A percentile compares a stretch with the other conserved stretches of the same genome.
Conservation (phyloP, 2,329 filamentous ascomycete species). For the Xylariaceae sp. region DNA sequence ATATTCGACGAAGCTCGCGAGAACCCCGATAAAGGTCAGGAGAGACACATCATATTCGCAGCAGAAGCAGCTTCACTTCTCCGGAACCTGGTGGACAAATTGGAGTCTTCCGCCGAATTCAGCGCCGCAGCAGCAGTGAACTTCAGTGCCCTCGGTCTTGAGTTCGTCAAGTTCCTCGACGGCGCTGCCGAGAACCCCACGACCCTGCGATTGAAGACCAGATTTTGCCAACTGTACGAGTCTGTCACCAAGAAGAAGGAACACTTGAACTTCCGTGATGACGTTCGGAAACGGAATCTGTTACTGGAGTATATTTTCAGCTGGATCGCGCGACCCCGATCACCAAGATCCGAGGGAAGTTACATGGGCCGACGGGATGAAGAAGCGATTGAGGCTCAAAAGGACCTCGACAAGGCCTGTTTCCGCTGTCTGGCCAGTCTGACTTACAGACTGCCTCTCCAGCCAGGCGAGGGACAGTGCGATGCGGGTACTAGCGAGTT, state of each 20-base stretch:
- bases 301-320: constrained; percentile 62
- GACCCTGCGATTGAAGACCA: constrained; percentile 60
- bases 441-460: constrained; percentile 60
- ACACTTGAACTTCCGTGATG: constrained; percentile 61
- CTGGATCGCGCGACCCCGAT: constrained; percentile 60
- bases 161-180: constrained; percentile 63
- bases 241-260: constrained; percentile 62
- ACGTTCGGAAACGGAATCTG: constrained; percentile 64
- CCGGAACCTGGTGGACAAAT: constrained; percentile 57
- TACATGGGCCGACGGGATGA: constrained; percentile 50
- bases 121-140: constrained; percentile 59
- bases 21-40: constrained; percentile 47
- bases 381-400: constrained; percentile 48
- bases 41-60: constrained; percentile 60
- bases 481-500: constrained; percentile 63
- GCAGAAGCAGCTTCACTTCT: constrained; percentile 62
- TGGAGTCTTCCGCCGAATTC: constrained; percentile 59
- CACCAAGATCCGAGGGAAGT: constrained; percentile 43
- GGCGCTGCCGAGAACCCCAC: constrained; percentile 50
- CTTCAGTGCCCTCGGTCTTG: constrained; percentile 57
- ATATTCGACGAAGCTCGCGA: constrained; percentile 53
- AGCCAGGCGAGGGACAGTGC: constrained; percentile 59
- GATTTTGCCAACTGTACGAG: constrained; percentile 63
- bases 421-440: constrained; percentile 60
- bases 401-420: constrained; percentile 61